Evolutionary conservation across 2,329 filamentous ascomycete species (phyloP), one percentile per base, ranked within the genome.

Genomic region (Nemania sp.): DNA sequence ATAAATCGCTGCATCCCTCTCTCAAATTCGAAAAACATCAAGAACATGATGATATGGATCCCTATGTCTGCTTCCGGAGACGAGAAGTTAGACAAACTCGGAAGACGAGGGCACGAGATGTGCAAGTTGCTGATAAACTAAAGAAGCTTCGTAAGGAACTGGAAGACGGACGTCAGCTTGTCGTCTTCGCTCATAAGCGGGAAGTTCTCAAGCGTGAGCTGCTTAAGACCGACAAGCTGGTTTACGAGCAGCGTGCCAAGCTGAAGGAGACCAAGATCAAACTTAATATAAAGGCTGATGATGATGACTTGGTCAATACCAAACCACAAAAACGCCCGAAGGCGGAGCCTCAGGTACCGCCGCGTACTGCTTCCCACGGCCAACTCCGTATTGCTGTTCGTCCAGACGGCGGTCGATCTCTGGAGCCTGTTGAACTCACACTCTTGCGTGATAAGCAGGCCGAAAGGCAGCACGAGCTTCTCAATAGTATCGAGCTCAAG

Each of bases 51-150:
- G 94, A 99, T 70, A 85, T 90, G 65, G 94, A 99, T 73, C 94
- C 94, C 43, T 99, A 96, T 75, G 92, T 99, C 66, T 99, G 94
- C 75, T 99, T 99, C 82, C 86, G 94, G 69, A 86, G 94, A 64
- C 89, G 94, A 60, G 94, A 99, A 73, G 90, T 96, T 41, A 88
- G 94, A 53, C 91, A 96, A 71, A 93, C 91, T 44, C 89, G 94
- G 65, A 99, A 97, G 76, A 99, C 94, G 31, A 84, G 94, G 68
- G 91, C 90, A 63, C 86, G 94, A 67, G 94, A 99, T 76, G 90
- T 90, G 30, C 93, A 96, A 73, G 91, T 93, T 65, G 90, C 89
- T 49, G 94, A 99, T 70, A 97, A 96, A 72, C 81, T 99, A 63
- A 94, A 94, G 77, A 90, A 90, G 70, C 77, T 99, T 67, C 86